Evolutionary conservation across 495 filamentous ascomycete species (phyloP).

Genomic region (Penicillium tannophilum): DNA sequence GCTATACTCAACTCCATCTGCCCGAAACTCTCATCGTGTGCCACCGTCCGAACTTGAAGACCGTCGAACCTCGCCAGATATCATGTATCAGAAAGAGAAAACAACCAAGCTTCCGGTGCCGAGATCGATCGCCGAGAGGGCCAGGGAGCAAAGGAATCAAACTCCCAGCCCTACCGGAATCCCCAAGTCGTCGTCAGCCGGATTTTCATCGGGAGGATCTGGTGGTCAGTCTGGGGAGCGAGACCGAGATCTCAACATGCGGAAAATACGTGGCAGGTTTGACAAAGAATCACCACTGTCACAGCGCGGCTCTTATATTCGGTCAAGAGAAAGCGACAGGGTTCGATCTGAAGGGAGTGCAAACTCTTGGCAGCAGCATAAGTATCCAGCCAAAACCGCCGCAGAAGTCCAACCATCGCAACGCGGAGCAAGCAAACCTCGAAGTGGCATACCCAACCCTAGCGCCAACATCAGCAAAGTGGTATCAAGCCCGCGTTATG

Average conservation of each 20-base stretch:
- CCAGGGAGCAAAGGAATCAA: conserved; percentile 20
- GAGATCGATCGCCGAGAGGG: conserved; percentile 24
- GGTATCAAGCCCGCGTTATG: conserved; percentile 10
- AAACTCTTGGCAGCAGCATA: not conserved
- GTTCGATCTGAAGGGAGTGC: conserved; percentile 22
- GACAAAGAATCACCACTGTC: conserved; percentile 33
- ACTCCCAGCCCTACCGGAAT: conserved; percentile 27
- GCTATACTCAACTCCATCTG: conserved; percentile 12
- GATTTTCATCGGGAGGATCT: conserved; percentile 18
- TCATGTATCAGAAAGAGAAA: conserved; percentile 23
- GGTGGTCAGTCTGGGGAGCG: conserved; percentile 24
- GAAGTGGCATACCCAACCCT: conserved; percentile 3
- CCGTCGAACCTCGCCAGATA: conserved; percentile 10
- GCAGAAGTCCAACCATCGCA: not conserved
- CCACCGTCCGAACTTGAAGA: conserved; percentile 10
- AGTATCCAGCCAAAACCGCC: not conserved
- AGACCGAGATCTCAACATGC: conserved; percentile 36
- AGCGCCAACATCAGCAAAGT: conserved; percentile 14
- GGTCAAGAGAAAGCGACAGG: conserved; percentile 21
- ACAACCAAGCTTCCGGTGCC: conserved; percentile 41
- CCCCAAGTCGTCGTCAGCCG: conserved; percentile 20
- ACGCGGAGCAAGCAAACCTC: conserved; percentile 1
- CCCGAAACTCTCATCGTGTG: conserved; percentile 6
- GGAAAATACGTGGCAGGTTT: conserved; percentile 32
- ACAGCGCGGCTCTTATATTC: conserved; percentile 17